phyloP scores from a whole-genome alignment of 2,329 filamentous ascomycete species.

The Fusarium algeriense region DNA sequence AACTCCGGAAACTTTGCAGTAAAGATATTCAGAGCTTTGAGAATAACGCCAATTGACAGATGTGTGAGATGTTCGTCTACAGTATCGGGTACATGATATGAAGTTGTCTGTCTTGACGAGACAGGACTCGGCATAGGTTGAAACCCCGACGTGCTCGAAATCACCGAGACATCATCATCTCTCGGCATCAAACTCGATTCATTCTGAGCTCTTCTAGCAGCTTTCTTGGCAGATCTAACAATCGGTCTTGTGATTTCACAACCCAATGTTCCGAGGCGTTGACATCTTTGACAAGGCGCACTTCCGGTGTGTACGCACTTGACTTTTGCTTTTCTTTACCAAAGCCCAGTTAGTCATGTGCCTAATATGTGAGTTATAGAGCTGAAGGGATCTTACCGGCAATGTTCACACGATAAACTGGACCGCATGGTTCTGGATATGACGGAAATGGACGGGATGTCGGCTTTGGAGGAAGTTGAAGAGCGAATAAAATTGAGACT shows the following conservation, averaged over 20 bases:
- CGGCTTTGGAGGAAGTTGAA: slow-evolving; percentile 17
- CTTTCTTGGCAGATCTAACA: slow-evolving; percentile 12
- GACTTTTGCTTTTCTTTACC: slow-evolving; percentile 51
- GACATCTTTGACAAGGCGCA: slow-evolving; percentile 50
- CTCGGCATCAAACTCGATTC: not conserved
- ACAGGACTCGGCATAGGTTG: slow-evolving; percentile 11
- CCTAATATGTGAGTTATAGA: too few relatives aligned
- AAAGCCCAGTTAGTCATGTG: fast-evolving
- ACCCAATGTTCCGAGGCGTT: slow-evolving; percentile 40
- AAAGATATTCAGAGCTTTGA: slow-evolving; percentile 52
- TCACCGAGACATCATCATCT: not conserved
- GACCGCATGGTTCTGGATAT: slow-evolving; percentile 44
- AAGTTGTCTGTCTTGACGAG: not conserved
- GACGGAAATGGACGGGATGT: slow-evolving; percentile 9
- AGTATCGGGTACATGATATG: not conserved
- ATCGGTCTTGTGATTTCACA: slow-evolving; percentile 45
- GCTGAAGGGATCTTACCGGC: slow-evolving; percentile 42
- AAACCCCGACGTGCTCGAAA: not conserved
- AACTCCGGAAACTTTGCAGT: slow-evolving; percentile 53
- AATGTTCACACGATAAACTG: slow-evolving; percentile 52
- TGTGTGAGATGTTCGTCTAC: slow-evolving; percentile 45
- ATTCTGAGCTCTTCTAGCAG: slow-evolving; percentile 6
- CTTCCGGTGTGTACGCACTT: slow-evolving; percentile 52
- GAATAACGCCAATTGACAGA: slow-evolving; percentile 44
- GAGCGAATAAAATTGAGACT: slow-evolving; percentile 1